Percentiles rank a stretch among this genome's conserved stretches.
Conservation (phyloP, 2,329 filamentous ascomycete genomes). For the Neopestalotiopsis sp. region DNA sequence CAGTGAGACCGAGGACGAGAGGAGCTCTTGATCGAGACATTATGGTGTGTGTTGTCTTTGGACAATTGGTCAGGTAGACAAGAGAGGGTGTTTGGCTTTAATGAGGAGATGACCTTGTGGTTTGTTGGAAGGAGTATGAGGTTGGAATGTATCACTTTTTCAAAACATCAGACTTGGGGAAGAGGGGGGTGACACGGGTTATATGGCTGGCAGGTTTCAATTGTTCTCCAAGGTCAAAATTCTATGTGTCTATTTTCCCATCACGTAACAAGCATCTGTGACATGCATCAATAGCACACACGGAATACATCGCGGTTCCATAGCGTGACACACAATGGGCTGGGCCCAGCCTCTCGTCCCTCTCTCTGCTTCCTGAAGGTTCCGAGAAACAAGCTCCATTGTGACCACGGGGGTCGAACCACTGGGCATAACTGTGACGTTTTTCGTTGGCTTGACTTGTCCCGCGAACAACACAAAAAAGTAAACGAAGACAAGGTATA, state of each 20-base stretch:
- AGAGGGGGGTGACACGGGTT: not conserved
- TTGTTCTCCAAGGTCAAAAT: not conserved
- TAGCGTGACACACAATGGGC: not conserved
- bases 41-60: conserved; percentile 15
- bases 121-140: not conserved
- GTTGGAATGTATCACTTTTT: not conserved
- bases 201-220: not conserved
- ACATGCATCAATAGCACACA: not conserved
- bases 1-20: conserved; percentile 62
- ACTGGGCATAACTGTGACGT: not conserved
- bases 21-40: conserved; percentile 56
- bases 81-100: conserved; percentile 4
- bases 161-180: not conserved
- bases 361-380: not conserved
- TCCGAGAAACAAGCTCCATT: not conserved
- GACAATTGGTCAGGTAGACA: conserved; percentile 6
- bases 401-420: not conserved
- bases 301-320: not conserved
- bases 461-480: not conserved
- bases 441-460: not conserved
- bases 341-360: not conserved
- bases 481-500: conserved; percentile 14
- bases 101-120: not conserved
- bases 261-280: not conserved
- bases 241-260: not conserved